Evolutionary conservation across 139 green algal species (phyloP), one percentile per base, ranked within the genome.

Genomic region (Coelastrella sp.): DNA sequence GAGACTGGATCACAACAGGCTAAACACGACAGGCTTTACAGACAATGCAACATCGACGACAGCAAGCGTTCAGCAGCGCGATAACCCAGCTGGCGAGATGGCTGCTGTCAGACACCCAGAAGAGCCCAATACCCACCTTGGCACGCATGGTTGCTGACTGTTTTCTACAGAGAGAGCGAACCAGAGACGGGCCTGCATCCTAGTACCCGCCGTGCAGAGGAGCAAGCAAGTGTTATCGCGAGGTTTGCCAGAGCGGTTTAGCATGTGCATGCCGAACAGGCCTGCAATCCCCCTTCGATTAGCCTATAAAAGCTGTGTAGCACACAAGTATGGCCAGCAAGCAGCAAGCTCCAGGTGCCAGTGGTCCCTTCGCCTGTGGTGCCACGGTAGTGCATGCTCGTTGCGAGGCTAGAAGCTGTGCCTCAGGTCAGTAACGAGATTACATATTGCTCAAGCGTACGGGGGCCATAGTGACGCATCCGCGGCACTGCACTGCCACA

Each of bases 81-180:
- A 47, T 47, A 47, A 22, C 22, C 61, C 11, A 61, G 20, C 80
- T 64, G 57, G 65, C 65, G 32, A 80, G n/a, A 56, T 61, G 86
- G 58, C 75, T 85, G 74, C 74, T 77, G 73, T 17, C 5, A 58
- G 11, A 66, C 5, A 66, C 5, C 60, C 0, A 2, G 7, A 13
- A 14, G 14, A 5, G 5, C 10, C 13, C 16, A 7, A 65, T 20
- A 4, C 86, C 57, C 64, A 90, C 86, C 86, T 91, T 91, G 60
- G 87, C 76, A 87, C 87, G 87, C 87, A 91, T 91, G 8, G 60
- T 91, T 85, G 87, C 87, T 86, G 71, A 73, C 71, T 81, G 56
- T 66, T 10, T 3, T 32, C 10, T 14, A 89, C 56, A 80, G 71
- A 80, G 57, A 89, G 71, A 57, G 3, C 8, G 19, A 73, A 58